Base-by-base conservation (phyloP, 2,329 filamentous ascomycete species). In the Amesomyces nigricolor region DNA sequence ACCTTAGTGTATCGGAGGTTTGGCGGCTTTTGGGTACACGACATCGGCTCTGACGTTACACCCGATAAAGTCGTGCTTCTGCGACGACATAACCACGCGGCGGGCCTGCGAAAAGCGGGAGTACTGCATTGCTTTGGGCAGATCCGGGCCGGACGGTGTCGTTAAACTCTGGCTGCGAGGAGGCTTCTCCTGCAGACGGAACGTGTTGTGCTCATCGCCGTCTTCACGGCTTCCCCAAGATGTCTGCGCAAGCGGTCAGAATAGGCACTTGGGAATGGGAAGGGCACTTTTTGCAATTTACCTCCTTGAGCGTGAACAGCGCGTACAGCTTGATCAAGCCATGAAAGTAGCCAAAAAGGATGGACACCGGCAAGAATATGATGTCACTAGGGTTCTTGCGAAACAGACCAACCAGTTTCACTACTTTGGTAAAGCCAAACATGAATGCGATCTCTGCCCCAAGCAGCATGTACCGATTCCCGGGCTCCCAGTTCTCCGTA, bases 161-260 rank as follows among this genome's bases (percentile, higher is more conserved):
- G 65, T 61, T 60, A 72, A 65, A 57, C 66, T 71, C 50, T 71
- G 66, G 60, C 67, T 71, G 48, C 65, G 67, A 45, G 58, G 58
- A 22, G 63, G 64, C 58, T 63, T 62, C 53, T 64, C 62, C 45
- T 66, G 63, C 46, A 66, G 57, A 37, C 64, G 63, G 58, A 65
- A 66, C 4, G 57, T 62, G 71, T 95, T 87, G 71, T 95, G 88
- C 63, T 87, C 81, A 72, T 96, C 91, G 67, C 90, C 91, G 65
- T 94, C 91, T 65, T 90, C 89, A 72, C 91, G 87, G 73, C 90
- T 96, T 67, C 91, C 91, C 91, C 91, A 96, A 51, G 91, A 92
- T 44, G 91, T 96, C 91, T 96, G 68, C 11, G 8, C 39, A 3
- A 2, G 35, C 16, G 10, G 30, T 43, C 10, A 49, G 38, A 35